Evolutionary conservation across 1,284 basidiomycete species (phyloP).

Genomic region (Cutaneotrichosporon sp.): DNA sequence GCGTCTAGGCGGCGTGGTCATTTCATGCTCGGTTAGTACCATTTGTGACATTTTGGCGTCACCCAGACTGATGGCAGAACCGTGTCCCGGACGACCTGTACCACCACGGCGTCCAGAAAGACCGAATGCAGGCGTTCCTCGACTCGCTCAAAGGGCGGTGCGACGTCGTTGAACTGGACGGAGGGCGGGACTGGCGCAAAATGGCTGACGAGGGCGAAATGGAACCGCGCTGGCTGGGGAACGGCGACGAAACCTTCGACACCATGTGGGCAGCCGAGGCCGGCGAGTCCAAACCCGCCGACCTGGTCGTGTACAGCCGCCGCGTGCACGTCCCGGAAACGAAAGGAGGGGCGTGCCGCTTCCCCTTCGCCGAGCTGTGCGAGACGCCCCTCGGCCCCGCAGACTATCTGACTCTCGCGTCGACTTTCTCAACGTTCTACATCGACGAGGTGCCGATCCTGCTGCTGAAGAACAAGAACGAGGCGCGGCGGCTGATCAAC

Average conservation of each 20-base stretch:
- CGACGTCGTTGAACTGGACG: slow-evolving; percentile 57
- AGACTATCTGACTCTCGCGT: slow-evolving; percentile 64
- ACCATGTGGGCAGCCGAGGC: slow-evolving; percentile 30
- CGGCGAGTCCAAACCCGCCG: slow-evolving; percentile 13
- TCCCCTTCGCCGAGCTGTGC: slow-evolving; percentile 61
- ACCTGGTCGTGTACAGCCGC: slow-evolving; percentile 54
- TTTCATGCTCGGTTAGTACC: slow-evolving; percentile 49
- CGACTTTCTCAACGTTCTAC: slow-evolving; percentile 57
- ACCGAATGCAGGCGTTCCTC: slow-evolving; percentile 61
- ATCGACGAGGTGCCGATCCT: slow-evolving; percentile 60
- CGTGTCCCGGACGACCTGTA: slow-evolving; percentile 65
- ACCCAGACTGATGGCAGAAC: slow-evolving; percentile 43
- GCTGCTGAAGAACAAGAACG: slow-evolving; percentile 58
- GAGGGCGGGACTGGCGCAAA: slow-evolving; percentile 51
- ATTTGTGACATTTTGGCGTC: neutral
- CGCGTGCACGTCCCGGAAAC: slow-evolving; percentile 54
- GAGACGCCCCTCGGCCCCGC: slow-evolving; percentile 63
- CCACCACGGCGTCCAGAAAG: slow-evolving; percentile 62
- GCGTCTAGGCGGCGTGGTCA: slow-evolving; percentile 66
- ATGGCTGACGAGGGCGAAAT: neutral
- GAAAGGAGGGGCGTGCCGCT: slow-evolving; percentile 52
- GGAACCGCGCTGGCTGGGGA: slow-evolving; percentile 23
- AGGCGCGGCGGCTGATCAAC: slow-evolving; percentile 65
- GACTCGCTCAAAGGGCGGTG: slow-evolving; percentile 61
- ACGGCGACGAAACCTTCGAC: slow-evolving; percentile 38